These are phyloP conservation scores for Colletotrichum chrysophilum DNA, from an alignment of 2,329 filamentous ascomycete species.

Conservation along the genomic window DNA sequence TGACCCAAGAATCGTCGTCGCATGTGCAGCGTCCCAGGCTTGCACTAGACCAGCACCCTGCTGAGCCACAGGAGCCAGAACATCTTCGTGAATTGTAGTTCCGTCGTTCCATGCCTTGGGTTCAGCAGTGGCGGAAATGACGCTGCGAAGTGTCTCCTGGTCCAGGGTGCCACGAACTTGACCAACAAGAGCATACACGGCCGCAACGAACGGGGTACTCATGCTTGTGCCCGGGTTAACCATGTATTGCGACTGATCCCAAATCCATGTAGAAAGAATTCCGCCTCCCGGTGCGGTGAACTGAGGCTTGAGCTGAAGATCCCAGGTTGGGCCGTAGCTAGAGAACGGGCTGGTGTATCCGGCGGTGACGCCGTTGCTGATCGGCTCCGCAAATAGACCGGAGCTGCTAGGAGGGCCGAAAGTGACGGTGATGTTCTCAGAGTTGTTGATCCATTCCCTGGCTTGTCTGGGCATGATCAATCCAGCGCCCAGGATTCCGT, in stretches of 20 bases:
- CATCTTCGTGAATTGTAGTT: neutral
- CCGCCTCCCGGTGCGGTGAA: slow-evolving; percentile 51
- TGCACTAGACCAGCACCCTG: slow-evolving; percentile 48
- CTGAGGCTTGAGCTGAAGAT: slow-evolving; percentile 53
- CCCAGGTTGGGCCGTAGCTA: slow-evolving; percentile 52
- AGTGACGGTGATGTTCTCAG: slow-evolving; percentile 27
- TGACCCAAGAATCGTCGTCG: slow-evolving; percentile 39
- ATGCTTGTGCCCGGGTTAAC: slow-evolving; percentile 61
- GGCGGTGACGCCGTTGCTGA: slow-evolving; percentile 29
- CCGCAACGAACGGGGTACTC: slow-evolving; percentile 54
- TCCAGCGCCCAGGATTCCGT: slow-evolving; percentile 20
- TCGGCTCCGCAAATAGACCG: slow-evolving; percentile 3
- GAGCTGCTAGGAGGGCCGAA: slow-evolving; percentile 20
- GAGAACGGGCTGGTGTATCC: slow-evolving; percentile 42
- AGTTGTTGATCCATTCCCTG: slow-evolving; percentile 25
- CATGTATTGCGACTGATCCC: slow-evolving; percentile 45
- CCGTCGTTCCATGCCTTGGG: slow-evolving; percentile 35
- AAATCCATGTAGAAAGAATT: slow-evolving; percentile 57
- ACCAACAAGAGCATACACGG: slow-evolving; percentile 36
- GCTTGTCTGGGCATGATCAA: slow-evolving; percentile 25
- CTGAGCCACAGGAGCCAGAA: slow-evolving; percentile 40
- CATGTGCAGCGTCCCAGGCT: slow-evolving; percentile 43
- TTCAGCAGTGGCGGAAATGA: slow-evolving; percentile 35
- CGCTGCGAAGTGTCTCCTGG: slow-evolving; percentile 27
- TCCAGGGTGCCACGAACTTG: slow-evolving; percentile 31